Conservation (phyloP, 306 rosid species). For the Argentina anserina region DNA sequence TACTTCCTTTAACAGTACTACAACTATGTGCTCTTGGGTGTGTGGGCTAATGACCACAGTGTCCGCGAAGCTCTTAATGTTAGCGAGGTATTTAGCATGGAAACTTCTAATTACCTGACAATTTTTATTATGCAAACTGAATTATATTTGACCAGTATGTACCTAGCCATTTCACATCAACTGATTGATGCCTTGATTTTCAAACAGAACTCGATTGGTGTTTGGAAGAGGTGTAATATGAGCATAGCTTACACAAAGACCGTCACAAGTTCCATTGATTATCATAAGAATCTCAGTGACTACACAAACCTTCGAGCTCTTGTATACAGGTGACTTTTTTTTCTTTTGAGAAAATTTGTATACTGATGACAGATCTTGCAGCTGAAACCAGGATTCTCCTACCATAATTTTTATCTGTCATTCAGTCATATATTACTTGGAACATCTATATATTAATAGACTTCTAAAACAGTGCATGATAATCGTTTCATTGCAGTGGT, state of each 20-base stretch:
- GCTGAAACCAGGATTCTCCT: not conserved
- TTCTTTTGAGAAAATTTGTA: too few relatives aligned
- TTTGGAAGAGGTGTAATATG: constrained; percentile 28
- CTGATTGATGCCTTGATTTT: not conserved
- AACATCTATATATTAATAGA: not conserved
- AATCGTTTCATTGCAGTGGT: constrained; percentile 18
- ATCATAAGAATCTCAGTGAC: constrained; percentile 23
- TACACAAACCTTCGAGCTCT: constrained; percentile 24
- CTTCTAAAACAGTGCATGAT: not conserved
- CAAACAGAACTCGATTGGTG: constrained; percentile 23
- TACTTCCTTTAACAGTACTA: constrained; percentile 10
- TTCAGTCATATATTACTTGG: not conserved
- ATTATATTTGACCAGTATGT: not conserved
- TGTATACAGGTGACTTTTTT: constrained; percentile 34
- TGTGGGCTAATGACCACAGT: constrained; percentile 25
- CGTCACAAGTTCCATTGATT: constrained; percentile 16
- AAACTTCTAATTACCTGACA: not conserved
- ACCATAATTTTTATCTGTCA: not conserved
- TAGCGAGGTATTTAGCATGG: constrained; percentile 9
- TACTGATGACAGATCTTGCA: constrained; percentile 24
- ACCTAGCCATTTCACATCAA: not conserved
- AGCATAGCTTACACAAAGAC: constrained; percentile 29
- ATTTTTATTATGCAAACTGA: not conserved
- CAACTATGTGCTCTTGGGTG: constrained; percentile 16
- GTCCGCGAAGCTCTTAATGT: constrained; percentile 26